Evolutionary conservation across 208 protist genomes (phyloP).

Genomic region (Lotmaria passim): DNA sequence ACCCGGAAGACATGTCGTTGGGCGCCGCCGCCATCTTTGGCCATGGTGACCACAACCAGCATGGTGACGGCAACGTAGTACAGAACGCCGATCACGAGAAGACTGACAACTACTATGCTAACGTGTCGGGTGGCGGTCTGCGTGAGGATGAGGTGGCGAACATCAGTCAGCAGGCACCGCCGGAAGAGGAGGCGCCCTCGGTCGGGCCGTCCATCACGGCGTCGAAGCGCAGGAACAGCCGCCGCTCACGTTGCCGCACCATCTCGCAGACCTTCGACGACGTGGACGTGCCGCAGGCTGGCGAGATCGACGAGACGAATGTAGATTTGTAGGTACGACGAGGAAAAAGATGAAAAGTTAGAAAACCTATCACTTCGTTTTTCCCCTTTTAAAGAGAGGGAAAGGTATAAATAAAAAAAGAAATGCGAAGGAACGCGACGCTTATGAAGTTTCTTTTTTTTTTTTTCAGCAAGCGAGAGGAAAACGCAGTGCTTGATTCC

Average conservation of each 20-base stretch:
- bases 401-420: background rate
- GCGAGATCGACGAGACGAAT: slow-evolving; percentile 44
- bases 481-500: too few relatives aligned
- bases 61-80: slow-evolving; percentile 25
- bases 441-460: too few relatives aligned
- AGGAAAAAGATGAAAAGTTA: background rate
- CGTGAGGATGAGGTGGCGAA: slow-evolving; percentile 16
- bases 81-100: background rate
- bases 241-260: slow-evolving; percentile 29
- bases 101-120: slow-evolving; percentile 2
- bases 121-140: slow-evolving; percentile 7
- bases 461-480: too few relatives aligned
- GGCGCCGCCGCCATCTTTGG: slow-evolving; percentile 34
- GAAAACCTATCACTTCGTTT: background rate
- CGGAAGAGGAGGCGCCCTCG: background rate
- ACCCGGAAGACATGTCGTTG: slow-evolving; percentile 29
- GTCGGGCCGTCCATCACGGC: slow-evolving; percentile 17
- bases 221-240: slow-evolving; percentile 35
- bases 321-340: slow-evolving; percentile 32
- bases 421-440: background rate
- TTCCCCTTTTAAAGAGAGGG: background rate
- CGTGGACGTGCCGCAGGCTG: slow-evolving; percentile 45
- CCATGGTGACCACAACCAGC: slow-evolving; percentile 18
- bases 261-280: slow-evolving; percentile 46
- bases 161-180: background rate